Evolutionary conservation across 1,284 basidiomycete genomes (phyloP), one percentile per base, ranked within the genome.

Genomic region (Thelephora terrestris): DNA sequence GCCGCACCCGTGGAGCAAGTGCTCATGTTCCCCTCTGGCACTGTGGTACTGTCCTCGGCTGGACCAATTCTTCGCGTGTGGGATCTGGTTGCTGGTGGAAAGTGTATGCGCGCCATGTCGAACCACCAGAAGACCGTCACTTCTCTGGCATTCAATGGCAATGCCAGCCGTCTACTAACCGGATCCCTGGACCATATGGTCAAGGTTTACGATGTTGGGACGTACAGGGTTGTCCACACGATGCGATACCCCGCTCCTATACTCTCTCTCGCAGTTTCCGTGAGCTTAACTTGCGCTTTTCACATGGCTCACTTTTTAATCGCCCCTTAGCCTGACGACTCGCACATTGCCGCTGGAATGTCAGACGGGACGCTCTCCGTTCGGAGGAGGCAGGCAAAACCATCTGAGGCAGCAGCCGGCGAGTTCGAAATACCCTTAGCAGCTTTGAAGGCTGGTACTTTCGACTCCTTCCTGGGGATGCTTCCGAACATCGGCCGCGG

Each of bases 91-190:
- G 91, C 92, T 37, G 93, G 91, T 25, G 91, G 93, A 5, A 76
- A 87, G 48, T 96, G 92, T 64, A 75, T 87, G 2, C 78, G 87
- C 42, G 93, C 93, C 6, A 64, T 97, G 52, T 92, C 89, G 29
- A 99, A 99, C 68, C 96, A 99, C 64, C 95, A 98, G 67, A 99
- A 99, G 71, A 95, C 94, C 0, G 82, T 99, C 51, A 99, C 95
- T 0, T 79, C 87, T 20, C 74, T 98, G 23, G 73, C 88, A 4
- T 91, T 94, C 65, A 83, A 92, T 60, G 66, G 84, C 16, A 76
- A 76, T 48, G 78, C 84, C 17, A 78, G 81, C 55, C 77, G 94
- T 23, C 75, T 99, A 3, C 72, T 99, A 43, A 93, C 91, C 0
- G 96, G 89, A 32, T 84, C 90, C 29, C 70, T 99, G 52, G 96